Percentiles rank a stretch among this genome's conserved stretches.
Evolutionary conservation across 768 basidiomycete genomes (phyloP).

Genomic region (Mycena latifolia): DNA sequence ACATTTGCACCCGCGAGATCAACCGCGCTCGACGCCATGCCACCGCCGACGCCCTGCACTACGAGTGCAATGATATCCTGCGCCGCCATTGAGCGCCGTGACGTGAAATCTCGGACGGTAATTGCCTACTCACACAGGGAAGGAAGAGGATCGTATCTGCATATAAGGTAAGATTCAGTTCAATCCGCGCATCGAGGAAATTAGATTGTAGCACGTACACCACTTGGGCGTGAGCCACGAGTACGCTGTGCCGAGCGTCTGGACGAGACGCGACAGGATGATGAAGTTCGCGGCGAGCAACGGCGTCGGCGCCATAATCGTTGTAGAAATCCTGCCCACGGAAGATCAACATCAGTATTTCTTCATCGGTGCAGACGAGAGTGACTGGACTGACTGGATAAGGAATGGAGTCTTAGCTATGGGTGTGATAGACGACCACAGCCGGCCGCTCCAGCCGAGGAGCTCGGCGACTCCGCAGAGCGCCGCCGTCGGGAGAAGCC

Average conservation of each 20-base stretch:
- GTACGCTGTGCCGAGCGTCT: neutral
- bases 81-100: no score
- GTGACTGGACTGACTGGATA: no score
- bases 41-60: slow-evolving; percentile 55
- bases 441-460: slow-evolving; percentile 66
- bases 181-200: no score
- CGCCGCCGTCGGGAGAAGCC: slow-evolving; percentile 62
- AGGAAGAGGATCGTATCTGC: no score
- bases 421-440: slow-evolving; percentile 60
- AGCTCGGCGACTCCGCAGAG: slow-evolving; percentile 63
- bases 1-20: no score
- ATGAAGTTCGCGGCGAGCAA: neutral
- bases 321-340: neutral
- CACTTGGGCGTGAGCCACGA: no score
- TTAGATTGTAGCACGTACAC: neutral
- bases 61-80: slow-evolving; percentile 49
- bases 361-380: no score
- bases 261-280: neutral
- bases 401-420: slow-evolving; percentile 41
- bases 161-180: no score
- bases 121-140: no score
- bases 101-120: no score
- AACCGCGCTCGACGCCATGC: slow-evolving; percentile 47
- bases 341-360: no score
- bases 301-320: neutral